Base-by-base conservation (phyloP, 2,329 filamentous ascomycete genomes). In the Colletotrichum trifolii region DNA sequence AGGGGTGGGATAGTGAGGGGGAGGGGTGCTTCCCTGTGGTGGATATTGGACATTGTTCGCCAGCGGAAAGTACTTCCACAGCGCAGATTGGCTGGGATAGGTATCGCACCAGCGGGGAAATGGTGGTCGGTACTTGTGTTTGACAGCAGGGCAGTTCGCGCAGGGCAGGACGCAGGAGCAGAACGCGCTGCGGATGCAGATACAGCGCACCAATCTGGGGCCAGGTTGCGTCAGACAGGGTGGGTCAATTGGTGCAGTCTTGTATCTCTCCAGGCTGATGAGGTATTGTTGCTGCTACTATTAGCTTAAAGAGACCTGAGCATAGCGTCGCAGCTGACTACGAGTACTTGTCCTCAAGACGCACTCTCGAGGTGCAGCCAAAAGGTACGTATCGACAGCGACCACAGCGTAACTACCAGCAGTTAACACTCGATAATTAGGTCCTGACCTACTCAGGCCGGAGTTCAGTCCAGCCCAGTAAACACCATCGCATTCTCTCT, bases 201-300 rank as follows among this genome's bases (percentile, higher is more conserved):
- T 56, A 65, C 57, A 60, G 57, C 50, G 49, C 39, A 65, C 57
- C 57, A 65, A 55, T 52, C 62, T 56, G 25, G 50, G 40, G 25
- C 46, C 57, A 61, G 62, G 57, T 33, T 53, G 49, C 50, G 49
- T 56, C 52, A 42, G 52, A 57, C 58, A 62, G 35, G 62, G 59
- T 25, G 56, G 57, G 60, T 45, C 15, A 34, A 45, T 39, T 38
- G 49, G 48, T 38, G 50, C 39, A 17, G 46, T 40, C 42, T 25
- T 25, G 25, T 25, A 15, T n/a, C 42, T 13, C 42, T n/a, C 13
- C 13, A 45, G 6, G 13, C 15, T 7, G 3, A n/a, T 34, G 40
- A 35, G 48, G 42, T 12, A 17, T 42, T 42, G 58, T 60, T 47
- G 33, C 49, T 42, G 35, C 42, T 25, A 25, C 1, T 25, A 25